phyloP scores from a whole-genome alignment of 2,329 filamentous ascomycete species.

The Fusarium sp. region DNA sequence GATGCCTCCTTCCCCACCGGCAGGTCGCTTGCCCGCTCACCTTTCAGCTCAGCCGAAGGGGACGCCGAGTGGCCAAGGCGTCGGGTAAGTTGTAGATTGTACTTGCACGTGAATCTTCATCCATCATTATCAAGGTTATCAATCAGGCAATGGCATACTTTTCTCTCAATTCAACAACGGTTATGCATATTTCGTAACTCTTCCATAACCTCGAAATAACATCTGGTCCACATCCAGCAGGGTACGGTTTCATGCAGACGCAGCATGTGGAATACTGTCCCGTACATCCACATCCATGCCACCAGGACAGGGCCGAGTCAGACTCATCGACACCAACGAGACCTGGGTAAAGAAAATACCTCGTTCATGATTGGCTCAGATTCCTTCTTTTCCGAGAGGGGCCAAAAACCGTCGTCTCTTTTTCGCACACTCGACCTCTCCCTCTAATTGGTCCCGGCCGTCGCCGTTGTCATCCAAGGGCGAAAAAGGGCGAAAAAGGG shows the following conservation, averaged over 20 bases:
- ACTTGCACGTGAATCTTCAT: slow-evolving; percentile 10
- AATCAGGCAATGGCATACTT: not conserved
- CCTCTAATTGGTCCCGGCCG: slow-evolving; percentile 2
- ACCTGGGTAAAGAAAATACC: slow-evolving; percentile 37
- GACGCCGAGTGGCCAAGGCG: slow-evolving; percentile 4
- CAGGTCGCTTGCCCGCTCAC: not conserved
- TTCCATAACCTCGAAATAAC: not conserved
- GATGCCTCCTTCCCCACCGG: slow-evolving; percentile 12
- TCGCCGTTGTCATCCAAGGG: not conserved
- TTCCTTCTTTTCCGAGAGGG: not conserved
- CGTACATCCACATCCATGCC: not conserved
- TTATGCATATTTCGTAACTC: not conserved
- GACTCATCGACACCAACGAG: slow-evolving; percentile 22
- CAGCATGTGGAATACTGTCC: slow-evolving; percentile 2
- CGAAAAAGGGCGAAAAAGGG: not conserved
- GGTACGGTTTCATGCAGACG: not conserved
- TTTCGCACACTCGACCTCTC: not conserved
- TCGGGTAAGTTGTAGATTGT: not conserved
- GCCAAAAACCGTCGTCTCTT: not conserved
- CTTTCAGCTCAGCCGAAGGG: slow-evolving; percentile 6
- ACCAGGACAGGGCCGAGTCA: slow-evolving; percentile 30
- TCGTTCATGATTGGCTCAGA: slow-evolving; percentile 28
- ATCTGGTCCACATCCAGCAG: not conserved
- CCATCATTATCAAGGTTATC: not conserved
- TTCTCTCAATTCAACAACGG: slow-evolving; percentile 3